phyloP scores from a whole-genome alignment of 345 rosid species.

The Cardiospermum halicacabum region DNA sequence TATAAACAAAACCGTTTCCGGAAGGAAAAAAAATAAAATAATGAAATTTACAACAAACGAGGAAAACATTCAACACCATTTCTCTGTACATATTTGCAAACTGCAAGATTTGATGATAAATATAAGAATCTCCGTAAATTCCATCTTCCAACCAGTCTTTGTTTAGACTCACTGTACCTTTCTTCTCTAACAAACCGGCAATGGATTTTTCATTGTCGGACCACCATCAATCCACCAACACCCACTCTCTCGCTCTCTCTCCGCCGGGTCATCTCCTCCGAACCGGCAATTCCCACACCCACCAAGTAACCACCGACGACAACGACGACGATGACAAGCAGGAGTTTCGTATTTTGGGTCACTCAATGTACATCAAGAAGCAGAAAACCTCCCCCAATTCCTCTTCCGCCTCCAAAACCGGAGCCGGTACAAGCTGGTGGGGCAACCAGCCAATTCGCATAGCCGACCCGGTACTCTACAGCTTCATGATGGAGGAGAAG shows the following conservation, averaged over 20 bases:
- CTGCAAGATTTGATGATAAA: not conserved
- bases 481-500: conserved; percentile 62
- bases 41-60: too few species aligned
- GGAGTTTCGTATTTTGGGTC: conserved; percentile 64
- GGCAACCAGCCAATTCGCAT: conserved; percentile 40
- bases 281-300: not conserved
- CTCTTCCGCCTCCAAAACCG: conserved; percentile 28
- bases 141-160: too few species aligned
- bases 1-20: too few species aligned
- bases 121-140: not conserved
- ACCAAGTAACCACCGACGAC: conserved; percentile 6
- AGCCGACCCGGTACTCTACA: conserved; percentile 56
- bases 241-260: conserved; percentile 1
- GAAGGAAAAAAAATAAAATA: too few species aligned
- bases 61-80: not conserved
- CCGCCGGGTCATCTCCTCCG: not conserved
- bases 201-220: not conserved
- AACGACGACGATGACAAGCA: conserved; percentile 36
- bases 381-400: conserved; percentile 14
- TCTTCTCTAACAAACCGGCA: too few species aligned
- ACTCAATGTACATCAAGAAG: conserved; percentile 47
- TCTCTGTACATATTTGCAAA: not conserved
- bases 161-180: too few species aligned
- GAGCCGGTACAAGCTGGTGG: conserved; percentile 41
- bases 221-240: not conserved